Conservation (phyloP, 2,329 filamentous ascomycete genomes). For the Diaporthe vexans region DNA sequence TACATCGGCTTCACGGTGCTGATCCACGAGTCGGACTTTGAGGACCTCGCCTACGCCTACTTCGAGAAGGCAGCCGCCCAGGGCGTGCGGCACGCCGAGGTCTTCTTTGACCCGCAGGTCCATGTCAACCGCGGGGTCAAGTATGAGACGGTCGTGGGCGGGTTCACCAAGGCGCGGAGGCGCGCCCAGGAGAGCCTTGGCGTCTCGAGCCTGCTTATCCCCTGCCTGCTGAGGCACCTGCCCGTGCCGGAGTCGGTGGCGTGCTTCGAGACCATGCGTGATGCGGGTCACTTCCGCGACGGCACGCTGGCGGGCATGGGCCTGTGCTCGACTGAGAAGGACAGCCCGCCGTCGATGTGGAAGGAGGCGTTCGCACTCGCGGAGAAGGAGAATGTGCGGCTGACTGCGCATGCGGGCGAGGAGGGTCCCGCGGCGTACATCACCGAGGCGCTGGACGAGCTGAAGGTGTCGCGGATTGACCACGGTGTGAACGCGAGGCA, state of each 20-base stretch:
- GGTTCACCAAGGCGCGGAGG: conserved; percentile 71
- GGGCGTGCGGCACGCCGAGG: conserved; percentile 79
- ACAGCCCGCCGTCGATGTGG: conserved; percentile 67
- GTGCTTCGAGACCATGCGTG: conserved; percentile 59
- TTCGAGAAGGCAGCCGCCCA: conserved; percentile 74
- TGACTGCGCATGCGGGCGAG: conserved; percentile 84
- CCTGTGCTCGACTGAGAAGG: conserved; percentile 50
- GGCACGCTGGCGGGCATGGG: conserved; percentile 47
- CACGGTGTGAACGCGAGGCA: conserved; percentile 78
- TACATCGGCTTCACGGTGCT: conserved; percentile 82
- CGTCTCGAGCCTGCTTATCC: conserved; percentile 75
- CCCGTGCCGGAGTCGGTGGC: conserved; percentile 69
- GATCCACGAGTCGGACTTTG: conserved; percentile 76
- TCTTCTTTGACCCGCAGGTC: conserved; percentile 87
- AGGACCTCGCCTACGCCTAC: conserved; percentile 79
- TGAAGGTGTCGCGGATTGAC: conserved; percentile 78
- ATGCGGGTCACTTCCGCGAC: conserved; percentile 60
- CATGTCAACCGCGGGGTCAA: conserved; percentile 75
- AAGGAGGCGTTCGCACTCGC: conserved; percentile 71
- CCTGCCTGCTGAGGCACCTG: conserved; percentile 80
- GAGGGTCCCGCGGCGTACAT: conserved; percentile 80
- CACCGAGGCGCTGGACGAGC: conserved; percentile 70
- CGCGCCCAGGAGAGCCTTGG: conserved; percentile 74
- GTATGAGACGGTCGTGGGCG: conserved; percentile 74
- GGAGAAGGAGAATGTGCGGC: conserved; percentile 63